Conservation (phyloP, 495 filamentous ascomycete genomes). For the Clohesyomyces aquaticus region DNA sequence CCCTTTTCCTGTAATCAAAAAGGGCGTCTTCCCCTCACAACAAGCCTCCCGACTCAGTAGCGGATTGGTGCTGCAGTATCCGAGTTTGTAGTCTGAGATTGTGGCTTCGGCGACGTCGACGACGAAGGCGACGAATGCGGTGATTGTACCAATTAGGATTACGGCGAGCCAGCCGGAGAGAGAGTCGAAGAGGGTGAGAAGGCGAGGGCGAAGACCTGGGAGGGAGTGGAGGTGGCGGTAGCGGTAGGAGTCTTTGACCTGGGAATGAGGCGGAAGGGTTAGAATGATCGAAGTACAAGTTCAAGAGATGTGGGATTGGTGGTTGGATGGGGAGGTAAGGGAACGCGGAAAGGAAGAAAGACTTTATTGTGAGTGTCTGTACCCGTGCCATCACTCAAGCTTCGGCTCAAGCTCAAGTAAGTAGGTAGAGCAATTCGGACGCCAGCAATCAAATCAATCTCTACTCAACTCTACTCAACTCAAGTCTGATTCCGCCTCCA, state of each 20-base stretch:
- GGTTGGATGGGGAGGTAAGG: too few relatives aligned
- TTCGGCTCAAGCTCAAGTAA: too few relatives aligned
- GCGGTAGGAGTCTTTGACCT: conserved; percentile 63
- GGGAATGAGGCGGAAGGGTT: not conserved
- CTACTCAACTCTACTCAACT: too few relatives aligned
- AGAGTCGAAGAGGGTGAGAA: conserved; percentile 49
- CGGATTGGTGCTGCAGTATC: conserved; percentile 55
- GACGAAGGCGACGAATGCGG: conserved; percentile 58
- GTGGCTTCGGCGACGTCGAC: conserved; percentile 59
- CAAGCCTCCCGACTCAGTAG: conserved; percentile 56
- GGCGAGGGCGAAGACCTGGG: conserved; percentile 47
- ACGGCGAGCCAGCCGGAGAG: conserved; percentile 59
- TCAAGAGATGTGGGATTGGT: not conserved
- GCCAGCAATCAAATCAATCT: too few relatives aligned
- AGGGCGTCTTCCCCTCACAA: conserved; percentile 46
- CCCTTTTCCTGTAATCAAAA: too few relatives aligned
- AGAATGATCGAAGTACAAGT: not conserved
- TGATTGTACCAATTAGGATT: conserved; percentile 57
- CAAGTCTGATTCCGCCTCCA: too few relatives aligned
- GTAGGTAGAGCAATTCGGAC: too few relatives aligned
- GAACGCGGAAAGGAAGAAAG: too few relatives aligned
- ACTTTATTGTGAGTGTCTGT: too few relatives aligned
- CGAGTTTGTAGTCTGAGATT: conserved; percentile 59
- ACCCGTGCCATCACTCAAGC: too few relatives aligned
- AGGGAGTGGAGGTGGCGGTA: conserved; percentile 49